These are phyloP conservation scores for Pachysandra terminalis DNA, from an alignment of 164 flowering plant species.

Conservation along the genomic window DNA sequence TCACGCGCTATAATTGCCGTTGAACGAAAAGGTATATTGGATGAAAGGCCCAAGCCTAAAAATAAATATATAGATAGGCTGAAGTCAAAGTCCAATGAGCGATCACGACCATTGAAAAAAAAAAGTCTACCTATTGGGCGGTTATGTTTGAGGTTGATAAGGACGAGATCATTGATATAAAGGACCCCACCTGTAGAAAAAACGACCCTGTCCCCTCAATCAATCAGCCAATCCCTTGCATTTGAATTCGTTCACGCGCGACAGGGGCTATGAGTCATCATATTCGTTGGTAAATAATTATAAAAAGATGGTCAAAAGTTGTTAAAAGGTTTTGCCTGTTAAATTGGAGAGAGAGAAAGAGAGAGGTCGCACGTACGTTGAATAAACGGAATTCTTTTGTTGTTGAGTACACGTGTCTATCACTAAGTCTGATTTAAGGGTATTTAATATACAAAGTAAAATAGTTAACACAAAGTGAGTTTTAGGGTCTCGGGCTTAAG, in stretches of 20 bases:
- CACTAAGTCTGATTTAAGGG: not conserved
- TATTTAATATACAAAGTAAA: not conserved
- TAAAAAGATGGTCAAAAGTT: slow-evolving; percentile 7
- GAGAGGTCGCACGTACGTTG: slow-evolving; percentile 19
- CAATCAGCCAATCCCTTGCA: not conserved
- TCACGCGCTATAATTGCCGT: too few relatives aligned
- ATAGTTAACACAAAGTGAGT: too few relatives aligned
- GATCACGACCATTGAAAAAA: too few relatives aligned
- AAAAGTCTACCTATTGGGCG: too few relatives aligned
- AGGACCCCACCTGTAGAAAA: not conserved
- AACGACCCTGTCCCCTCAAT: not conserved
- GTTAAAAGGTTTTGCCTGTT: not conserved
- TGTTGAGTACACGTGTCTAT: slow-evolving; percentile 15
- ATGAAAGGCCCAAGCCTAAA: too few relatives aligned
- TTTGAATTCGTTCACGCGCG: slow-evolving; percentile 5
- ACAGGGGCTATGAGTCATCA: not conserved
- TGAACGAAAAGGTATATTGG: too few relatives aligned
- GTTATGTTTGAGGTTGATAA: too few relatives aligned
- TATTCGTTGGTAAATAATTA: not conserved
- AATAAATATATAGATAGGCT: too few relatives aligned
- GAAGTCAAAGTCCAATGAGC: too few relatives aligned
- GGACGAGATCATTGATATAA: too few relatives aligned
- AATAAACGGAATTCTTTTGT: slow-evolving; percentile 8
- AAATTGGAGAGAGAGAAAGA: too few relatives aligned
- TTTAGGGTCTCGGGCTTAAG: too few relatives aligned